Percentiles rank a stretch among this genome's conserved stretches.
phyloP scores from a whole-genome alignment of 352 stramenopile genomes.

The Phytophthora melonis region DNA sequence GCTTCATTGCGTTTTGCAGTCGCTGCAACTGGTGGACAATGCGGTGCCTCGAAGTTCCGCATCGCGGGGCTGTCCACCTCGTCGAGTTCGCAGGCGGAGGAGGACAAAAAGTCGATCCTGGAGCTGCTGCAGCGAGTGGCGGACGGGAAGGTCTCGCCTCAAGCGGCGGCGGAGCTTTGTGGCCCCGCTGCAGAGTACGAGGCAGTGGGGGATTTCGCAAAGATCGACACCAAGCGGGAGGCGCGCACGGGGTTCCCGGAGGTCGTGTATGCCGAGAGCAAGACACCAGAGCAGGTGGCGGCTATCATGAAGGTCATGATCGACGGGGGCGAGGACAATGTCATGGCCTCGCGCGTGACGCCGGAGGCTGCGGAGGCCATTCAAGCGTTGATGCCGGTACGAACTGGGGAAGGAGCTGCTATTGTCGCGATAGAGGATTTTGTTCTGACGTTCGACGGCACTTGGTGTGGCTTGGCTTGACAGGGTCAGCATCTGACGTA shows the following conservation, averaged over 20 bases:
- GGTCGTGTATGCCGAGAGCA: slow-evolving; percentile 95
- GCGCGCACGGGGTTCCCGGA: slow-evolving; percentile 95
- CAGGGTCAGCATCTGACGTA: slow-evolving; percentile 62
- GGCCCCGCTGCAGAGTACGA: slow-evolving; percentile 52
- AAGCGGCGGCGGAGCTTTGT: slow-evolving; percentile 41
- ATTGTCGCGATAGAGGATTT: not conserved
- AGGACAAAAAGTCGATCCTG: slow-evolving; percentile 45
- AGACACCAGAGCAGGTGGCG: slow-evolving; percentile 91
- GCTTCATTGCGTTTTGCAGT: slow-evolving; percentile 13
- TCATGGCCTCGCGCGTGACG: slow-evolving; percentile 89
- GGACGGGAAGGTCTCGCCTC: slow-evolving; percentile 51
- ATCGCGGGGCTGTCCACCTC: slow-evolving; percentile 24
- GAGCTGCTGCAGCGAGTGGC: slow-evolving; percentile 69
- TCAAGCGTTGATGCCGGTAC: slow-evolving; percentile 48
- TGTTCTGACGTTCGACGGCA: not conserved
- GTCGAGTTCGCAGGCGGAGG: slow-evolving; percentile 16
- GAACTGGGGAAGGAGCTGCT: not conserved
- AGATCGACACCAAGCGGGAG: slow-evolving; percentile 92
- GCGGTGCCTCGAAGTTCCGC: not conserved
- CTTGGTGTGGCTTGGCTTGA: not conserved
- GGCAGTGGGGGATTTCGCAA: slow-evolving; percentile 63
- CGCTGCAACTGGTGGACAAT: slow-evolving; percentile 1
- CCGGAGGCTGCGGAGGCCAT: slow-evolving; percentile 53
- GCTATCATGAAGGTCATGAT: slow-evolving; percentile 93
- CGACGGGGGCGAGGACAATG: slow-evolving; percentile 53